Percentiles rank a stretch among this genome's conserved stretches.
phyloP scores from a whole-genome alignment of 805 yeast genomes.

The Saitoella complicata region DNA sequence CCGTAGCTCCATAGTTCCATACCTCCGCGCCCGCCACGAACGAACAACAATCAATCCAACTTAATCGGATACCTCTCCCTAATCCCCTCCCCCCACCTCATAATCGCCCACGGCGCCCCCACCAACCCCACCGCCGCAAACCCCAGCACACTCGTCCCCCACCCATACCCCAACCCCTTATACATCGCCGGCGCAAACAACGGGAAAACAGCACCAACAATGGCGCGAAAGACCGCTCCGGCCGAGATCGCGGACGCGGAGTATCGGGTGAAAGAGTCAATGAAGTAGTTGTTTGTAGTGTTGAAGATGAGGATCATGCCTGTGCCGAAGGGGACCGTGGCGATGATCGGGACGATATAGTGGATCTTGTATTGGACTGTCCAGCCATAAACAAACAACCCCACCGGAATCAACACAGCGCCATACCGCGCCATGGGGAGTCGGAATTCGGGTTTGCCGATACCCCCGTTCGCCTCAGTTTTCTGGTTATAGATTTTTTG shows the following conservation, averaged over 20 bases:
- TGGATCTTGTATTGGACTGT: constrained; percentile 36
- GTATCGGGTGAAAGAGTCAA: constrained; percentile 52
- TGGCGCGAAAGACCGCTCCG: constrained; percentile 49
- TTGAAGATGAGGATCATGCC: constrained; percentile 47
- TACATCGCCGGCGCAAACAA: constrained; percentile 39
- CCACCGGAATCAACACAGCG: constrained; percentile 39
- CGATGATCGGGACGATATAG: constrained; percentile 50
- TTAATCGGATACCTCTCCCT: no score
- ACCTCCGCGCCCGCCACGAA: no score
- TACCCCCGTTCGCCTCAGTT: constrained; percentile 32
- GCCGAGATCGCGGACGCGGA: constrained; percentile 60
- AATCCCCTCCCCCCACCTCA: no score
- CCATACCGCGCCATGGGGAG: constrained; percentile 35
- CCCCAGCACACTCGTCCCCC: constrained; percentile 35
- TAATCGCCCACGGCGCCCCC: no score
- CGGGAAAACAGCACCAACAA: constrained; percentile 54
- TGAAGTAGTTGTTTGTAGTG: constrained; percentile 46
- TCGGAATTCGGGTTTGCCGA: constrained; percentile 45
- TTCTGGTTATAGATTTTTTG: constrained; percentile 27
- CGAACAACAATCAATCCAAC: no score
- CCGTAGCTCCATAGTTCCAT: no score
- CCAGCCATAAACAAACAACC: constrained; percentile 58
- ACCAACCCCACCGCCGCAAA: constrained; percentile 14
- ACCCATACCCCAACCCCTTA: constrained; percentile 9
- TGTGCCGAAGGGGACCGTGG: constrained; percentile 43